Percentiles rank a stretch among this genome's conserved stretches.
Conservation (phyloP, 805 yeast species). For the Suhomyces sp. region DNA sequence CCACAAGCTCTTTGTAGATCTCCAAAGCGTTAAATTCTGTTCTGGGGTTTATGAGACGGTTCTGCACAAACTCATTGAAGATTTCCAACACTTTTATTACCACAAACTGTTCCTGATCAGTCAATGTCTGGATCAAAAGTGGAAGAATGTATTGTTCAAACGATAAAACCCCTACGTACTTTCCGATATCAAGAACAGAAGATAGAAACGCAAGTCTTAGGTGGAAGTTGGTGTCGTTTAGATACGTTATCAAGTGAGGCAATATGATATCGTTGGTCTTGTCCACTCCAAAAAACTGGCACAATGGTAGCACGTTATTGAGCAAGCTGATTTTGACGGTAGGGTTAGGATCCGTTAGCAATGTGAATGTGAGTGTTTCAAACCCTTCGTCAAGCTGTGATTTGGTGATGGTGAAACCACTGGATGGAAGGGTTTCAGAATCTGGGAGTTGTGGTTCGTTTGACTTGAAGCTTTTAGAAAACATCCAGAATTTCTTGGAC, state of each 20-base stretch:
- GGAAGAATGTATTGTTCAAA: constrained; percentile 89
- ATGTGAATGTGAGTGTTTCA: constrained; percentile 59
- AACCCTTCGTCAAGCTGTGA: constrained; percentile 50
- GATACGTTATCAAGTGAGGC: constrained; percentile 86
- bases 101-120: constrained; percentile 82
- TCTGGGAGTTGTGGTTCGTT: background rate
- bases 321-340: constrained; percentile 69
- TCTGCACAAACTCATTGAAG: constrained; percentile 30
- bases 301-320: constrained; percentile 68
- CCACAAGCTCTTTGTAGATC: constrained; percentile 35
- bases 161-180: constrained; percentile 76
- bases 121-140: constrained; percentile 72
- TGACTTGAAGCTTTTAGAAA: constrained; percentile 49
- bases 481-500: constrained; percentile 61
- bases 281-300: constrained; percentile 81
- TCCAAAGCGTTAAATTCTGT: constrained; percentile 37
- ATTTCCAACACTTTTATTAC: constrained; percentile 61
- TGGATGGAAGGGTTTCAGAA: background rate
- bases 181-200: constrained; percentile 68
- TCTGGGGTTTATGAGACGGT: constrained; percentile 31
- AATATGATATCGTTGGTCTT: constrained; percentile 84
- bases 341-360: constrained; percentile 68
- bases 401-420: constrained; percentile 27
- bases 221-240: constrained; percentile 72
- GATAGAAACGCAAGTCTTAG: constrained; percentile 70